Percentiles rank a stretch among this genome's conserved stretches.
phyloP scores from a whole-genome alignment of 805 yeast genomes.

The Kodamaea hsintzibuensis region DNA sequence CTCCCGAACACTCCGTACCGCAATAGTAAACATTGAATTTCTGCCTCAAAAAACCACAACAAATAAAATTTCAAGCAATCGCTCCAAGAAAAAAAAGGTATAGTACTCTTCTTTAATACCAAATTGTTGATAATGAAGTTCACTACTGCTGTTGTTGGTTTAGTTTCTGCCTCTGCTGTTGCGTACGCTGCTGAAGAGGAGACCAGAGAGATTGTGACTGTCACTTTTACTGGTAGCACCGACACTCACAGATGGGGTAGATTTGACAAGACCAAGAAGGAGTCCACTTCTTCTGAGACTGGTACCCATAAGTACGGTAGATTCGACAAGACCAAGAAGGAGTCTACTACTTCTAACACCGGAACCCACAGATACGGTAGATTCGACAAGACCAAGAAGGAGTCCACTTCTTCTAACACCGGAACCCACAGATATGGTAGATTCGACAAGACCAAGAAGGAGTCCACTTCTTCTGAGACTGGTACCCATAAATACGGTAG shows the following conservation, averaged over 20 bases:
- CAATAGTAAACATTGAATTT: not conserved
- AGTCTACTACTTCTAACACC: constrained; percentile 12
- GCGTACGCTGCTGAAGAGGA: constrained; percentile 22
- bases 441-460: constrained; percentile 49
- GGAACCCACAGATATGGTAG: constrained; percentile 56
- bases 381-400: constrained; percentile 49
- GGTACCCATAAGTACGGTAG: constrained; percentile 56
- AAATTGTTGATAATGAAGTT: constrained; percentile 38
- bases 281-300: constrained; percentile 12
- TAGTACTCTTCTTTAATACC: not conserved
- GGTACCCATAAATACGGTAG: constrained; percentile 56
- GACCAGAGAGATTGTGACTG: constrained; percentile 16
- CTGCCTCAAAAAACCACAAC: not conserved
- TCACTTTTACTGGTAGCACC: constrained; percentile 34
- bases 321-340: constrained; percentile 49
- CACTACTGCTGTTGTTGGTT: constrained; percentile 40
- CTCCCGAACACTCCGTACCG: not conserved
- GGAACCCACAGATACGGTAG: constrained; percentile 56
- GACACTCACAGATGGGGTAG: constrained; percentile 23
- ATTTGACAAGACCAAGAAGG: constrained; percentile 23
- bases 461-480: constrained; percentile 12
- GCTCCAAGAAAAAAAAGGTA: not conserved
- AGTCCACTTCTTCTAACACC: constrained; percentile 12
- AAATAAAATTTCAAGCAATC: not conserved
- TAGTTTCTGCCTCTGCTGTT: constrained; percentile 35